Evolutionary conservation across 805 yeast species (phyloP).

Genomic region (Ogataea dorogensis): DNA sequence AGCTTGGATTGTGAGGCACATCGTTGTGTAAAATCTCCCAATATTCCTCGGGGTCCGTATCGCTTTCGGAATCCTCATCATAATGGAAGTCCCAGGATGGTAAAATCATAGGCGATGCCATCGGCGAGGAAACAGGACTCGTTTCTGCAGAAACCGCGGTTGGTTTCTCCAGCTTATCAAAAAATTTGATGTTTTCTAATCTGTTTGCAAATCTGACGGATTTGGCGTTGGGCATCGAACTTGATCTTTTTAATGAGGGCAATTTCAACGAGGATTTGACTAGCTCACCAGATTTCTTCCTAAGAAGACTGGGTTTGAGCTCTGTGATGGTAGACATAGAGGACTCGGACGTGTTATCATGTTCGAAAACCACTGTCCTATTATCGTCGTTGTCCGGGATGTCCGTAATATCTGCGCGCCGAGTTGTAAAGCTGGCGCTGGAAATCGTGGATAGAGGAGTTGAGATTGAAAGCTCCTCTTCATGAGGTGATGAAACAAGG

Average conservation of each 20-base stretch:
- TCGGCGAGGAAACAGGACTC: conserved; percentile 41
- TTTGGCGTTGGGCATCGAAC: conserved; percentile 53
- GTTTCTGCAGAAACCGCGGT: conserved; percentile 58
- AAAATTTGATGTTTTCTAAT: conserved; percentile 61
- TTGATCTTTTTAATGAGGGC: conserved; percentile 38
- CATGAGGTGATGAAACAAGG: conserved; percentile 23
- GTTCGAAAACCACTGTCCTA: conserved; percentile 23
- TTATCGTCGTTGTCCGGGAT: conserved; percentile 29
- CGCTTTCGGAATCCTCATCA: conserved; percentile 29
- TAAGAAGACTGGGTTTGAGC: conserved; percentile 33
- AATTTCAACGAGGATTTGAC: conserved; percentile 49
- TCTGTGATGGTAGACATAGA: conserved; percentile 23
- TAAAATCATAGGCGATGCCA: conserved; percentile 6
- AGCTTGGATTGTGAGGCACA: conserved; percentile 30
- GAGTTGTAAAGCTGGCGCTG: conserved; percentile 15
- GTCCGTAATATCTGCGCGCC: conserved; percentile 6
- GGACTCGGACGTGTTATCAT: conserved; percentile 14
- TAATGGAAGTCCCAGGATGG: conserved; percentile 31
- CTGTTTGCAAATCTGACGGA: conserved; percentile 64
- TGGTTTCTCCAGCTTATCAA: conserved; percentile 61
- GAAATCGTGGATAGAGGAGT: conserved; percentile 32
- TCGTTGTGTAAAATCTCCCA: conserved; percentile 35
- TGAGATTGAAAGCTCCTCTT: conserved; percentile 24
- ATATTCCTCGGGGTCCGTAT: conserved; percentile 14
- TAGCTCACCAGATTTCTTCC: conserved; percentile 55